Evolutionary conservation across 2,329 filamentous ascomycete species (phyloP), one percentile per base, ranked within the genome.

Genomic region (Gremmenia infestans): DNA sequence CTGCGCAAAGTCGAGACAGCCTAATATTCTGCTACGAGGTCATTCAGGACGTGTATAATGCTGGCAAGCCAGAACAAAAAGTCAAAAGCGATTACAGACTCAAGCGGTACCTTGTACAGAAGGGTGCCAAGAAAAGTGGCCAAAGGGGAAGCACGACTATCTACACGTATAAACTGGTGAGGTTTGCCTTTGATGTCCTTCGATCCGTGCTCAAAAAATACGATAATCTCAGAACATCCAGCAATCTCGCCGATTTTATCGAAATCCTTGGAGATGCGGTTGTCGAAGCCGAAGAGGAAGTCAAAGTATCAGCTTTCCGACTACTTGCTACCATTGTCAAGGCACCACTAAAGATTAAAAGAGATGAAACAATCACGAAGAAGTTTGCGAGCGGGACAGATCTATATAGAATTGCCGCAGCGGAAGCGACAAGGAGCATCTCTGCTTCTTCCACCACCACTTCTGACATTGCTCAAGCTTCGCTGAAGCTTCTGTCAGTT

Each of bases 1-100:
- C 85, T 0, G 86, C 90, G 0, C 85, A 88, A 61, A 89, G 85
- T 64, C 85, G 87, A 49, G 90, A 96, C 62, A 86, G 93, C 42
- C 76, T 99, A n/a, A 76, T 96, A 0, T 97, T 99, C 72, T 96
- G 92, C 70, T 97, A 96, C 69, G 91, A 97, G 71, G 81, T 97
- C 48, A 89, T 97, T 42, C 89, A 95, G 68, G 87, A 92, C 60
- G 88, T 90, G 0, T 95, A 96, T 71, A 82, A 82, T 57, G 82
- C 81, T 56, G 77, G 80, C 53, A 81, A 77, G 63, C 77, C 75
- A 7, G 70, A 75, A 67, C 74, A 71, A 19, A 76, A 78, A 60
- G 71, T 73, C n/a, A 82, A 80, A 64, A 73, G 84, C 7, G 82
- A 88, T 63, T 80, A 81, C 15, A 81, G 79, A 59, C 77, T 86